A percentile compares a stretch with the other conserved stretches of the same genome.
phyloP scores from a whole-genome alignment of 208 protist species.

The Trypanosoma avium region DNA sequence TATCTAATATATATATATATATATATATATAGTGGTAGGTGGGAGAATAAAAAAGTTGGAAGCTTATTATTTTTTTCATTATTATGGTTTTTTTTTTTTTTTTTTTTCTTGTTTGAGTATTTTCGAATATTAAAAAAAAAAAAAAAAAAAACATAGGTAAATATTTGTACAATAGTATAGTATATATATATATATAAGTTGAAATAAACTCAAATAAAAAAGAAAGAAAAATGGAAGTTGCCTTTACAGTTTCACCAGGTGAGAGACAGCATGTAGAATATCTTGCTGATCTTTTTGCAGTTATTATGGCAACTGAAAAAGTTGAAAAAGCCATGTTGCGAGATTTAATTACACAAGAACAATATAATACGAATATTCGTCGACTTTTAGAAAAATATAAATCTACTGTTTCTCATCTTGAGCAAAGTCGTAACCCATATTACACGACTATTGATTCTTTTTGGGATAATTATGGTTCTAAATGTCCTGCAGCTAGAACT shows the following conservation, averaged over 20 bases:
- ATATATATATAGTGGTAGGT: no score
- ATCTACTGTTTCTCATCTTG: conserved; percentile 74
- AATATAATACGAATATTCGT: conserved; percentile 82
- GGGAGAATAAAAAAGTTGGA: no score
- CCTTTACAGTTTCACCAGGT: conserved; percentile 46
- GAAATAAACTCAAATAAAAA: background rate
- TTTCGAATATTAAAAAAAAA: background rate
- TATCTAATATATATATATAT: no score
- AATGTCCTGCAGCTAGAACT: conserved; percentile 55
- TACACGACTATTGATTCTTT: conserved; percentile 91
- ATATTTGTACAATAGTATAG: no score
- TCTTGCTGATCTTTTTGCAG: conserved; percentile 93
- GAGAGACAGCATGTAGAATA: conserved; percentile 92
- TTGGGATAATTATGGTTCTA: conserved; percentile 86
- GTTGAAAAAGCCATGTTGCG: conserved; percentile 94
- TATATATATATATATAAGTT: conserved; percentile 7
- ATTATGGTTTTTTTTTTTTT: background rate
- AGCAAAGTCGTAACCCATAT: conserved; percentile 64
- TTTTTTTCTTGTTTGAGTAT: background rate
- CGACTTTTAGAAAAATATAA: conserved; percentile 96
- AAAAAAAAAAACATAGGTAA: conserved; percentile 12
- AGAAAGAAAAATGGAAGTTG: conserved; percentile 20
- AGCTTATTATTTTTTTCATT: no score
- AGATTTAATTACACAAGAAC: conserved; percentile 85
- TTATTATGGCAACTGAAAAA: conserved; percentile 93